phyloP scores from a whole-genome alignment of 371 early-diverging fungal species.

The Mortierella sp. region DNA sequence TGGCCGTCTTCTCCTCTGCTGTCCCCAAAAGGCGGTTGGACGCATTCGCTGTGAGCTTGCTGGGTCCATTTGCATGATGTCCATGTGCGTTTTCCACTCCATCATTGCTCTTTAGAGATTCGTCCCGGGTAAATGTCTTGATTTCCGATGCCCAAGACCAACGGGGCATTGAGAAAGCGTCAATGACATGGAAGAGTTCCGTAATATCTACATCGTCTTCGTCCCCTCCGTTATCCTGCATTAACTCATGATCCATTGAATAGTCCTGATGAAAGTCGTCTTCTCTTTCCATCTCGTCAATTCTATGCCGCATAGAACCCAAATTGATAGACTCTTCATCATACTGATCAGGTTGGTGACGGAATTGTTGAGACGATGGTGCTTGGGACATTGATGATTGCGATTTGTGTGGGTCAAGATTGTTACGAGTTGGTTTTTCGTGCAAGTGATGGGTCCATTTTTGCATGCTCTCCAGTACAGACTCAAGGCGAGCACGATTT shows the following conservation, averaged over 20 bases:
- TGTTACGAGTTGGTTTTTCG: slow-evolving; percentile 48
- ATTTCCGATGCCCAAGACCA: slow-evolving; percentile 74
- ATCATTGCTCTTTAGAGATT: not conserved
- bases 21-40: slow-evolving; percentile 66
- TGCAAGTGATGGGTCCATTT: slow-evolving; percentile 55
- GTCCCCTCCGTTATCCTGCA: slow-evolving; percentile 18
- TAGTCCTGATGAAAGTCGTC: slow-evolving; percentile 4
- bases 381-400: slow-evolving; percentile 16
- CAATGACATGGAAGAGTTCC: slow-evolving; percentile 77
- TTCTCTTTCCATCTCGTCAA: slow-evolving; percentile 36
- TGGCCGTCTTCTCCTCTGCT: slow-evolving; percentile 74
- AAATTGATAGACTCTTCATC: slow-evolving; percentile 26
- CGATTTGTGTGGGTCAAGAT: slow-evolving; percentile 48
- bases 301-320: slow-evolving; percentile 43
- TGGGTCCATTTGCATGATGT: slow-evolving; percentile 15
- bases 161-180: slow-evolving; percentile 81
- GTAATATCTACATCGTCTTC: slow-evolving; percentile 64
- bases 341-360: slow-evolving; percentile 4
- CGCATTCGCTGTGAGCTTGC: not conserved
- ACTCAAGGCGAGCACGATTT: slow-evolving; percentile 36
- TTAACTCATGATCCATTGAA: not conserved
- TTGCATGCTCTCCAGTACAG: slow-evolving; percentile 55
- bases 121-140: slow-evolving; percentile 70
- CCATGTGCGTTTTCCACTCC: not conserved
- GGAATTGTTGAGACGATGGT: slow-evolving; percentile 7